Conservation (phyloP, 805 yeast genomes). For the Candida sithepensis region DNA sequence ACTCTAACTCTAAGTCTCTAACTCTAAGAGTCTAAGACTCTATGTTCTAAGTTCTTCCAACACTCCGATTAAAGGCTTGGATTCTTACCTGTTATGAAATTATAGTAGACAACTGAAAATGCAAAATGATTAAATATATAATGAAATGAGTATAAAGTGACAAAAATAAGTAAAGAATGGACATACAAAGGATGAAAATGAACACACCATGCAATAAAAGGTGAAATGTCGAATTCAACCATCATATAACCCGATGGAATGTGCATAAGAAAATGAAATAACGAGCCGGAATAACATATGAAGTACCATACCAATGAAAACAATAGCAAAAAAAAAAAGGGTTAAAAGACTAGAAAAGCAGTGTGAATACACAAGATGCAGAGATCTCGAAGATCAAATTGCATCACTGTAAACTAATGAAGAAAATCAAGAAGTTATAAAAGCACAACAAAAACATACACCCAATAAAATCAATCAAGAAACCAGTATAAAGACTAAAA, state of each 20-base stretch:
- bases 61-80: too few relatives aligned
- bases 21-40: too few relatives aligned
- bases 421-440: neutral
- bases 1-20: too few relatives aligned
- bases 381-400: neutral
- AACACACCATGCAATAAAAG: too few relatives aligned
- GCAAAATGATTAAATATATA: too few relatives aligned
- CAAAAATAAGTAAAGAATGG: neutral
- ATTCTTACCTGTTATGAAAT: too few relatives aligned
- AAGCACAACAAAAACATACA: neutral
- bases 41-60: too few relatives aligned
- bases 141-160: too few relatives aligned
- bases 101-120: too few relatives aligned
- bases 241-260: too few relatives aligned
- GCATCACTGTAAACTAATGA: neutral
- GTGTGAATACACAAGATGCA: neutral
- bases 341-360: conserved; percentile 1
- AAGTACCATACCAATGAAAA: neutral
- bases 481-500: neutral
- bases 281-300: neutral
- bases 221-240: too few relatives aligned
- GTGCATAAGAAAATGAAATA: neutral
- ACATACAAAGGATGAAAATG: neutral
- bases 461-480: neutral
- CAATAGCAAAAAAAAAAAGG: too few relatives aligned